Percentiles rank a stretch among this genome's conserved stretches.
Evolutionary conservation across 495 filamentous ascomycete genomes (phyloP).

Genomic region (Lasiosphaeria hispida): DNA sequence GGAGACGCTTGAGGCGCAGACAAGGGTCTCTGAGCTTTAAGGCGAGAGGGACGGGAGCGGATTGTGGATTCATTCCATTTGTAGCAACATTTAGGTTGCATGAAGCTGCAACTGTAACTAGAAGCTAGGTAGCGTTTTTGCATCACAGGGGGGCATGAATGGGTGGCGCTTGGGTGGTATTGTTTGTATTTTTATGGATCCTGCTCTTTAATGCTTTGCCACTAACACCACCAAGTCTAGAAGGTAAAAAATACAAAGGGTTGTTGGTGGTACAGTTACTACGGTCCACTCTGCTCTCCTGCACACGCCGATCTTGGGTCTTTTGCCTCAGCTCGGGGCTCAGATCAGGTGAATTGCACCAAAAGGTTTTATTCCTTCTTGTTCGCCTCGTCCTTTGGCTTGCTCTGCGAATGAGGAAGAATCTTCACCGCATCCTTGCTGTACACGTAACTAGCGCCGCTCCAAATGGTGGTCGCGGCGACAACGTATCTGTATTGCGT

Average conservation of each 20-base stretch:
- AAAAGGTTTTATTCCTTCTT: slow-evolving; percentile 20
- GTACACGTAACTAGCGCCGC: slow-evolving; percentile 77
- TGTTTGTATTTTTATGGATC: no score
- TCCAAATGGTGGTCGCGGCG: slow-evolving; percentile 79
- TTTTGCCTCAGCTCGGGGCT: no score
- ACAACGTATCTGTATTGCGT: slow-evolving; percentile 61
- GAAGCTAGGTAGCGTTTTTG: no score
- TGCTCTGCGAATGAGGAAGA: slow-evolving; percentile 33
- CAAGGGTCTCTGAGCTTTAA: slow-evolving; percentile 35
- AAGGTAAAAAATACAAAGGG: no score
- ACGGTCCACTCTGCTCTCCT: no score
- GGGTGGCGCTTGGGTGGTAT: no score
- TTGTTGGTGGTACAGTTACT: no score
- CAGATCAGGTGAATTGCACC: no score
- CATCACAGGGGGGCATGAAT: no score
- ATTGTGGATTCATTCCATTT: neutral
- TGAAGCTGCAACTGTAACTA: neutral
- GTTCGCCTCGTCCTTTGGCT: slow-evolving; percentile 20
- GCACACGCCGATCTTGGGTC: no score
- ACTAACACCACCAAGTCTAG: no score
- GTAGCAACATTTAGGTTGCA: neutral
- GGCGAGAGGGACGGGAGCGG: neutral
- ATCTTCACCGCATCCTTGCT: slow-evolving; percentile 81
- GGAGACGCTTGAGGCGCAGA: slow-evolving; percentile 39
- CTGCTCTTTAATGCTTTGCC: no score